Evolutionary conservation across 1,139 yeast species (phyloP).

Genomic region (Scheffersomyces segobiensis): DNA sequence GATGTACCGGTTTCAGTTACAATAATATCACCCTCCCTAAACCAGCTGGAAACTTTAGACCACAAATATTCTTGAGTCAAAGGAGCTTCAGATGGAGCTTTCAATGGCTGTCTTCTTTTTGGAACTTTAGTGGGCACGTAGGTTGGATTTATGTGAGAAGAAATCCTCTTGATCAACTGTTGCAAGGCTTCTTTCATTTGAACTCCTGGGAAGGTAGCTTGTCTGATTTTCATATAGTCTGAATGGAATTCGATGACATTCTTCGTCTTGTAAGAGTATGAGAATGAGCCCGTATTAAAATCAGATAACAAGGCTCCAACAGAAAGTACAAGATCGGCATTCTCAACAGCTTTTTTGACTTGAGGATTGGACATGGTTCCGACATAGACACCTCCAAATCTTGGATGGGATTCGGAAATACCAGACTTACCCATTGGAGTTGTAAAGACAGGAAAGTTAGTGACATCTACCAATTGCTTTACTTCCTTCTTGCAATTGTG

Average conservation of each 20-base stretch:
- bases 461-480: slow-evolving; percentile 27
- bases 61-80: slow-evolving; percentile 81
- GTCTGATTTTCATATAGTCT: slow-evolving; percentile 35
- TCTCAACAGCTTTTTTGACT: slow-evolving; percentile 18
- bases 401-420: slow-evolving; percentile 13
- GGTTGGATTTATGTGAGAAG: slow-evolving; percentile 7
- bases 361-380: slow-evolving; percentile 20
- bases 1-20: slow-evolving; percentile 90
- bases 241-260: slow-evolving; percentile 44
- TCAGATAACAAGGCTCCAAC: slow-evolving; percentile 36
- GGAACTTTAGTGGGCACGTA: slow-evolving; percentile 13
- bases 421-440: slow-evolving; percentile 24
- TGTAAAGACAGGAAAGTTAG: slow-evolving; percentile 25
- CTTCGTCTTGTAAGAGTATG: slow-evolving; percentile 36
- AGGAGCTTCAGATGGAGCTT: slow-evolving; percentile 28
- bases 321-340: slow-evolving; percentile 20
- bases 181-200: slow-evolving; percentile 37
- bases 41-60: slow-evolving; percentile 73
- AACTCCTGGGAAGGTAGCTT: slow-evolving; percentile 35
- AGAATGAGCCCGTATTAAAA: slow-evolving; percentile 43
- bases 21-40: slow-evolving; percentile 76
- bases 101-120: slow-evolving; percentile 9
- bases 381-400: slow-evolving; percentile 22
- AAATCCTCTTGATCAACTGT: slow-evolving; percentile 7
- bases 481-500: slow-evolving; percentile 35